Base-by-base conservation (phyloP, 2,329 filamentous ascomycete species). In the Tolypocladium album region DNA sequence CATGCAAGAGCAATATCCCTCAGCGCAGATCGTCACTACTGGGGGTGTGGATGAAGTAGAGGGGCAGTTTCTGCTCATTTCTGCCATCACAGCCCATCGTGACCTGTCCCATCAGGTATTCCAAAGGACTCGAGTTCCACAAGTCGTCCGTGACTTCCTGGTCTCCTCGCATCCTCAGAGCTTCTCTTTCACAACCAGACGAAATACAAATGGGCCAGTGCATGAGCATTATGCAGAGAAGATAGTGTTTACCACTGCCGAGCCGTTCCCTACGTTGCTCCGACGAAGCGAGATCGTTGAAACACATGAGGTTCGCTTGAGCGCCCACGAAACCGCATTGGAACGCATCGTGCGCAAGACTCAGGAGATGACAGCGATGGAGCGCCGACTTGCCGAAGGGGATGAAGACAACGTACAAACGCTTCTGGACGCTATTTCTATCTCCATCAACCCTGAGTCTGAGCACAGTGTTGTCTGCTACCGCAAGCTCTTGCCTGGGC, bases 341-440 rank as follows among this genome's bases (percentile, higher is more conserved):
- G 93, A 97, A 71, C 87, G 93, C 20, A 93, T 94, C 39, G 88
- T 90, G 67, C 86, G 92, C 61, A 97, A 97, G 78, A 96, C 93
- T 0, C 85, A 90, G 61, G 93, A 97, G 73, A 84, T 97, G 76
- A 79, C 84, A 1, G 75, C 82, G 0, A 78, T 96, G 1, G 91
- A 96, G 71, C 90, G 88, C 71, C 86, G 86, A 57, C 79, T 93
- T 11, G 76, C 80, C 1, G 86, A 90, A 27, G 88, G 88, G 6
- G 89, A 93, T 60, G 85, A 90, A 42, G 83, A 87, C 11, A 83
- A 84, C 52, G 82, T 87, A 20, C 82, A 84, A 50, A 78, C 86
- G 55, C 79, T 97, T 40, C 82, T 90, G 0, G 90, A 94, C 66
- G 87, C 89, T 13, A 79, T 96, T 38, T 83, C 85, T 66, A 82